Evolutionary conservation across 768 basidiomycete species (phyloP).

Genomic region (Pleurotus cornucopiae): DNA sequence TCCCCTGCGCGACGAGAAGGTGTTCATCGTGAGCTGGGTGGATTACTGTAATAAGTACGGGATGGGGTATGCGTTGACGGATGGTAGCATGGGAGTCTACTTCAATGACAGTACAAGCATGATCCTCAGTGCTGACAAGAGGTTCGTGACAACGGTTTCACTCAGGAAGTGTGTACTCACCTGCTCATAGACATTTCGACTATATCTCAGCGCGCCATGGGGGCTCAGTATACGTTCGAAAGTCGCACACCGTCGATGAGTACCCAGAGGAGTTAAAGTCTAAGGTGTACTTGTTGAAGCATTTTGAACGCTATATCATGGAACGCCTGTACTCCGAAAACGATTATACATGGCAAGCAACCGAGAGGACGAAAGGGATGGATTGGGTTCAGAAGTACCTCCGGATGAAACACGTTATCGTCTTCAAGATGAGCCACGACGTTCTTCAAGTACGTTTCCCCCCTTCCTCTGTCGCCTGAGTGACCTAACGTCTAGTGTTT

Average conservation of each 20-base stretch:
- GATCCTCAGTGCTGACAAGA: constrained; percentile 80
- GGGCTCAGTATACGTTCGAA: constrained; percentile 67
- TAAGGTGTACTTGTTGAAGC: constrained; percentile 89
- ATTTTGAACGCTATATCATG: constrained; percentile 95
- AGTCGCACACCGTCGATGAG: constrained; percentile 60
- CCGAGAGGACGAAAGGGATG: constrained; percentile 73
- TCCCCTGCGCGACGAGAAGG: constrained; percentile 58
- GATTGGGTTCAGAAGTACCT: constrained; percentile 95
- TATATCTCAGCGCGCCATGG: constrained; percentile 70
- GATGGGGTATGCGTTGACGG: constrained; percentile 98
- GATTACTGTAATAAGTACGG: constrained; percentile 99
- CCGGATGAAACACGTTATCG: constrained; percentile 94
- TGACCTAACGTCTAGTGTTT: constrained; percentile 8
- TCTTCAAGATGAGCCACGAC: constrained; percentile 95
- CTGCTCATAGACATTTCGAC: constrained; percentile 71
- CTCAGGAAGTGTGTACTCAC: constrained; percentile 1
- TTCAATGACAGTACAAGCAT: constrained; percentile 94
- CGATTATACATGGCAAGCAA: constrained; percentile 75
- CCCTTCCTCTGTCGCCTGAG: neutral
- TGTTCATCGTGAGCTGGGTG: constrained; percentile 98
- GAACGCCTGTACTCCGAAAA: constrained; percentile 83
- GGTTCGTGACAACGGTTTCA: constrained; percentile 46
- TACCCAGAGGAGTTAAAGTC: constrained; percentile 83
- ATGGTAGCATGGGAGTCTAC: constrained; percentile 91
- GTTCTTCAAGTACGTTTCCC: constrained; percentile 72